phyloP scores from a whole-genome alignment of 1,284 basidiomycete species.

The Heterobasidion occidentale region DNA sequence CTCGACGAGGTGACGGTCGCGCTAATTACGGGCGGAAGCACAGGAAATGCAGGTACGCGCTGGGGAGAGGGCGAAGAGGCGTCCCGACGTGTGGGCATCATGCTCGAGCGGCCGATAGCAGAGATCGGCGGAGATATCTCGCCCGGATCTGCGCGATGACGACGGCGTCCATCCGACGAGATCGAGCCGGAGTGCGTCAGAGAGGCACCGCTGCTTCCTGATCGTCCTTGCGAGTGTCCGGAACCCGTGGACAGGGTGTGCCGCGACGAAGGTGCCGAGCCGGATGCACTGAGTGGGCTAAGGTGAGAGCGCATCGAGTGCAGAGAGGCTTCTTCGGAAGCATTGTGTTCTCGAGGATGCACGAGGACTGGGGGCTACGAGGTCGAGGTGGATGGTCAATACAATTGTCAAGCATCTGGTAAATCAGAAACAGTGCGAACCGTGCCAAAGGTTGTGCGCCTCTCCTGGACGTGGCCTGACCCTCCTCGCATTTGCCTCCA shows the following conservation, averaged over 20 bases:
- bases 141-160: slow-evolving; percentile 13
- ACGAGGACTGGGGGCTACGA: slow-evolving; percentile 29
- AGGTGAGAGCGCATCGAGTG: slow-evolving; percentile 52
- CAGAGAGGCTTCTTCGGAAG: slow-evolving; percentile 53
- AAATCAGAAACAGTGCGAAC: slow-evolving; percentile 27
- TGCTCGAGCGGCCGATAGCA: slow-evolving; percentile 17
- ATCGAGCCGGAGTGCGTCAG: slow-evolving; percentile 40
- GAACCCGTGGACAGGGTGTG: slow-evolving; percentile 25
- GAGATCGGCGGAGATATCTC: slow-evolving; percentile 25
- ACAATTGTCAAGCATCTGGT: not conserved
- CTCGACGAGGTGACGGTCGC: slow-evolving; percentile 20
- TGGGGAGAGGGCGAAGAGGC: not conserved
- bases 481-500: slow-evolving; percentile 39
- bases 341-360: slow-evolving; percentile 27
- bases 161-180: slow-evolving; percentile 37
- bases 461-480: slow-evolving; percentile 20
- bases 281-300: slow-evolving; percentile 36
- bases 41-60: not conserved
- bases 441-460: slow-evolving; percentile 51
- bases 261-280: slow-evolving; percentile 42
- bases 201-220: slow-evolving; percentile 33
- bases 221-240: slow-evolving; percentile 28
- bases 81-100: slow-evolving; percentile 9
- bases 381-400: not conserved
- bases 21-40: not conserved